Evolutionary conservation across 257 asterid species (phyloP).

Genomic region (Jacaranda copaia): DNA sequence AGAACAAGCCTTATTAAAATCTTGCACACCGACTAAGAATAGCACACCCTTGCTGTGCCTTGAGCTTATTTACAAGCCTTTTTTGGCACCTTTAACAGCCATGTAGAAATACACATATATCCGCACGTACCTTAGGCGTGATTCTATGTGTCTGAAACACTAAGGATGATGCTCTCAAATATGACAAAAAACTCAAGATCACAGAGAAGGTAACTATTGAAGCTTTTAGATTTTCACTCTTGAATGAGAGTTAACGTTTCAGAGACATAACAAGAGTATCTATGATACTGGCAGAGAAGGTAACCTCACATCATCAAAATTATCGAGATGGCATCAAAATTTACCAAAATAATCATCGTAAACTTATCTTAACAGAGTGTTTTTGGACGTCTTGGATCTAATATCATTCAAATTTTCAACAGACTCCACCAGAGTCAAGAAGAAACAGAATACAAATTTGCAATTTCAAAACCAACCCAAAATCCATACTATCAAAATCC

Average conservation of each 20-base stretch:
- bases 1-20: not conserved
- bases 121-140: not conserved
- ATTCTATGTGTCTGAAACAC: not conserved
- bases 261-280: not conserved
- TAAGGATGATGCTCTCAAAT: not conserved
- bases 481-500: not conserved
- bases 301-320: not conserved
- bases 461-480: constrained; percentile 1
- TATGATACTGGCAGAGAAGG: not conserved
- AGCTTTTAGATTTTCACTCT: constrained; percentile 1
- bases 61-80: not conserved
- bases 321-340: not conserved
- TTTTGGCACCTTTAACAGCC: constrained; percentile 5
- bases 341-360: not conserved
- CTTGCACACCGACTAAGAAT: not conserved
- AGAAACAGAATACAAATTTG: not conserved
- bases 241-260: not conserved
- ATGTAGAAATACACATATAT: not conserved
- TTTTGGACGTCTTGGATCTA: not conserved
- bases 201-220: not conserved
- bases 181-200: constrained; percentile 15
- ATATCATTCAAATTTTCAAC: constrained; percentile 5
- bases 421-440: constrained; percentile 20
- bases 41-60: not conserved
- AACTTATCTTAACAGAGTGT: not conserved